These are phyloP conservation scores for Pugionium cornutum DNA, from an alignment of 345 rosid genomes.

Conservation along the genomic window DNA sequence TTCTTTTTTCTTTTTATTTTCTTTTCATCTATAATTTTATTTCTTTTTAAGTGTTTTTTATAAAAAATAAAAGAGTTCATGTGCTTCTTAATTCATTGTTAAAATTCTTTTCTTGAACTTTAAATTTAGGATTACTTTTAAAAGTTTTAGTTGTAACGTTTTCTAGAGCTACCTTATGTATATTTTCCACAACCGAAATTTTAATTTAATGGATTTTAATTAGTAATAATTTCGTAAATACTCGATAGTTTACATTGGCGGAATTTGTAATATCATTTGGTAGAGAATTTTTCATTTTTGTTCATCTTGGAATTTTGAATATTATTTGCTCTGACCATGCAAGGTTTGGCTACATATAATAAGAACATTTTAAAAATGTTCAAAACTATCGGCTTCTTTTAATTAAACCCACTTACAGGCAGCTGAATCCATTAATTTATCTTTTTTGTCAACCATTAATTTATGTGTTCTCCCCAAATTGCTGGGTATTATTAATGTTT, in stretches of 20 bases:
- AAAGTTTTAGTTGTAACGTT: too few relatives aligned
- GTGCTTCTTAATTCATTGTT: too few relatives aligned
- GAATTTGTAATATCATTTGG: not conserved
- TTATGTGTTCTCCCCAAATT: not conserved
- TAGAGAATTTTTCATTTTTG: slow-evolving; percentile 4
- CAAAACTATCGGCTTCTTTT: slow-evolving; percentile 23
- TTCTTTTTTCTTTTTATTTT: not conserved
- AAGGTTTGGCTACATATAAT: slow-evolving; percentile 29
- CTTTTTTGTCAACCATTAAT: slow-evolving; percentile 1
- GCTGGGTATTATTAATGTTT: slow-evolving; percentile 15
- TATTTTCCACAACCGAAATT: not conserved
- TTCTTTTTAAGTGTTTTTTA: too few relatives aligned
- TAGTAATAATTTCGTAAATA: not conserved
- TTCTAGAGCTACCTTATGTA: too few relatives aligned
- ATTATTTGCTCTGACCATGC: slow-evolving; percentile 9
- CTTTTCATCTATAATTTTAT: too few relatives aligned
- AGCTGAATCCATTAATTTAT: slow-evolving; percentile 10
- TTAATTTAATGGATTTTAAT: not conserved
- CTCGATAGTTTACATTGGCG: not conserved
- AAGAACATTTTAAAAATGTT: slow-evolving; percentile 2
- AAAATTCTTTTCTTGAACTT: too few relatives aligned
- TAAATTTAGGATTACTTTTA: too few relatives aligned
- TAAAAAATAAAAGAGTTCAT: too few relatives aligned
- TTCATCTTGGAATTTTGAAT: slow-evolving; percentile 28
- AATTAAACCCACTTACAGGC: slow-evolving; percentile 29